phyloP scores from a whole-genome alignment of 208 protist species.

The Crithidia acanthocephali region DNA sequence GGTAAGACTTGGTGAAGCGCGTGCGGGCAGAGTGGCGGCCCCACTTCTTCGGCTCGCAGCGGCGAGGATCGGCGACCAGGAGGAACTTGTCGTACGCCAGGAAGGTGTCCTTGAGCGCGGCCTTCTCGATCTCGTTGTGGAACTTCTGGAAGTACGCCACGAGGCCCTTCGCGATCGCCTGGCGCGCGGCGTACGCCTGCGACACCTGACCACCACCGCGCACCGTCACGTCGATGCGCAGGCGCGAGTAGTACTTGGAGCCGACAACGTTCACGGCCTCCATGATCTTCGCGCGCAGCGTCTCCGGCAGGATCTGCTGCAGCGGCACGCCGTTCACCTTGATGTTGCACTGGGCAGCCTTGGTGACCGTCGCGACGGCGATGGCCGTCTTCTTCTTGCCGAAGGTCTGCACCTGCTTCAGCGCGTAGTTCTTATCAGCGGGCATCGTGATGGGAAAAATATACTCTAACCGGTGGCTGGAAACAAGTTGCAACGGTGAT shows the following conservation, averaged over 20 bases:
- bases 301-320: constrained; percentile 97
- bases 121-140: constrained; percentile 95
- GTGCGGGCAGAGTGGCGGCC: constrained; percentile 99
- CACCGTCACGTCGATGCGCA: constrained; percentile 98
- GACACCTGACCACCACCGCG: constrained; percentile 98
- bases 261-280: constrained; percentile 98
- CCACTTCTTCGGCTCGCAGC: constrained; percentile 99
- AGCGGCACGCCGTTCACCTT: constrained; percentile 99
- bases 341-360: constrained; percentile 97
- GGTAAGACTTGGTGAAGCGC: constrained; percentile 99
- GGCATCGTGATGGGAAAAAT: constrained; percentile 46
- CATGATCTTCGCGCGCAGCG: constrained; percentile 98
- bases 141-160: constrained; percentile 99
- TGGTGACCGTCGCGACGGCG: constrained; percentile 97
- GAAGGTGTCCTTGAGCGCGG: constrained; percentile 98
- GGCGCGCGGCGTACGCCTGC: constrained; percentile 99
- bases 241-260: constrained; percentile 90
- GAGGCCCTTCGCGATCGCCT: constrained; percentile 99
- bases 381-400: constrained; percentile 99
- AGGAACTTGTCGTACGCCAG: constrained; percentile 98
- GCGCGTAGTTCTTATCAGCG: constrained; percentile 75
- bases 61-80: constrained; percentile 99
- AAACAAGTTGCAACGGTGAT: not conserved
- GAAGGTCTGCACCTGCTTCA: constrained; percentile 94
- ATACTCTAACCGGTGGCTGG: constrained; percentile 22